Percentiles rank a stretch among this genome's conserved stretches.
These are phyloP conservation scores for Wickerhamomyces sp. DNA, from an alignment of 1,139 yeast genomes.

Conservation along the genomic window DNA sequence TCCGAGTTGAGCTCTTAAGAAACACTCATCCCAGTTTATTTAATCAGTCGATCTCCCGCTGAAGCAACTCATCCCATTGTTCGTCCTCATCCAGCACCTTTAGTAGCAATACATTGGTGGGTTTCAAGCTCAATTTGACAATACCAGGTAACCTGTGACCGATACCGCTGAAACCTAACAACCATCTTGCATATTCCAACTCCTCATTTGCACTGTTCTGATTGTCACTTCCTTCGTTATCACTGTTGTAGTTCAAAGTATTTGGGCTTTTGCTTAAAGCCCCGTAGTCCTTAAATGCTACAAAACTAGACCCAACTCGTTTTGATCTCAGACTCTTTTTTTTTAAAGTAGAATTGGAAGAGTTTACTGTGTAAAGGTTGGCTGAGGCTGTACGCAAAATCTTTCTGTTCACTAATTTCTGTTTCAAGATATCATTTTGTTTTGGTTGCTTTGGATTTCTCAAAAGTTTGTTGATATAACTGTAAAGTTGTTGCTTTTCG, in stretches of 20 bases:
- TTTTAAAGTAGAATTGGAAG: too few relatives aligned
- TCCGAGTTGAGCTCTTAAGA: too few relatives aligned
- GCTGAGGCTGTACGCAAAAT: constrained; percentile 19
- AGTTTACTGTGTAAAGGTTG: background rate
- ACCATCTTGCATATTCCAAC: constrained; percentile 4
- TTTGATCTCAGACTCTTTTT: constrained; percentile 3
- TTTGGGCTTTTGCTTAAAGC: background rate
- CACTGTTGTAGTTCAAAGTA: constrained; percentile 6
- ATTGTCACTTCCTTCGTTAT: constrained; percentile 5
- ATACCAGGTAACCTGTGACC: background rate
- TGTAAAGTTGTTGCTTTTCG: constrained; percentile 21
- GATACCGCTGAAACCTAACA: constrained; percentile 3
- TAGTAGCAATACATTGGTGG: background rate
- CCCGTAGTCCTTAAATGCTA: constrained; percentile 11
- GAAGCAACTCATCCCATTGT: background rate
- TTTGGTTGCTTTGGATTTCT: constrained; percentile 12
- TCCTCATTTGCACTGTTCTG: constrained; percentile 5
- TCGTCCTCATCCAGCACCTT: background rate
- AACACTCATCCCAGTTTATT: too few relatives aligned
- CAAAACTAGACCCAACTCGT: constrained; percentile 15
- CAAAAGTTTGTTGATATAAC: constrained; percentile 20
- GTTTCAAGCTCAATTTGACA: background rate
- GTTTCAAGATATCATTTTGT: constrained; percentile 19
- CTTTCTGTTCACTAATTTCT: constrained; percentile 19
- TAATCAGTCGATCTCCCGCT: background rate